Base-by-base conservation (phyloP, 2,329 filamentous ascomycete genomes). In the Dendrostoma leiphaemia region DNA sequence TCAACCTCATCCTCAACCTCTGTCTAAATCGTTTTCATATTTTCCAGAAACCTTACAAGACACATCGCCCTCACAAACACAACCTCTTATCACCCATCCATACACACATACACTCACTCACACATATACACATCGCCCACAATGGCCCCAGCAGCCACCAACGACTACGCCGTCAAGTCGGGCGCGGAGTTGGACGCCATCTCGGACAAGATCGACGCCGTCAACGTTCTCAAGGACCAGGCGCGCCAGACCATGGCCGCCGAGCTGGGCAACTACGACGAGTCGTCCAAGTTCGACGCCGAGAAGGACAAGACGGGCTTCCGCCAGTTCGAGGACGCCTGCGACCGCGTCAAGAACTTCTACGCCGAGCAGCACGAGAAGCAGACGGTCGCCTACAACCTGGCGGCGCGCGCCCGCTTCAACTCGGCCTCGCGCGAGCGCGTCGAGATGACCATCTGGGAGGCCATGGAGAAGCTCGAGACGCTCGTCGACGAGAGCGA, bases 401-500 rank as follows among this genome's bases (percentile, higher is more conserved):
- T 95, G 40, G 84, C 85, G 59, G 90, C 89, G 13, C 89, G 91
- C 52, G 84, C 88, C 62, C 75, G 80, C 51, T 90, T 91, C 74
- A 75, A 85, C 70, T 79, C 78, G 60, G 82, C 85, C 58, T 81
- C 81, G 2, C 83, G 88, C 17, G 65, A 64, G 37, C 74, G 78
- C 51, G 84, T 87, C 15, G 80, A 88, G 70, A 90, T 96, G 89
- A 88, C 86, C 59, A 80, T 96, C 69, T 96, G 91, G 91, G 79
- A 95, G 69, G 91, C 91, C 19, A 94, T 96, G 74, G 90, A 95
- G 81, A 92, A 91, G 73, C 86, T 96, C 66, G 90, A 96, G 80
- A 91, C 88, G 0, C 81, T 96, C 49, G 89, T 96, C 69, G 91
- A 96, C 73, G 89, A 95, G 72, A 91, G 87, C 19, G 91, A 96